Evolutionary conservation across 2,329 filamentous ascomycete species (phyloP).

Genomic region (Monosporascus sp.): DNA sequence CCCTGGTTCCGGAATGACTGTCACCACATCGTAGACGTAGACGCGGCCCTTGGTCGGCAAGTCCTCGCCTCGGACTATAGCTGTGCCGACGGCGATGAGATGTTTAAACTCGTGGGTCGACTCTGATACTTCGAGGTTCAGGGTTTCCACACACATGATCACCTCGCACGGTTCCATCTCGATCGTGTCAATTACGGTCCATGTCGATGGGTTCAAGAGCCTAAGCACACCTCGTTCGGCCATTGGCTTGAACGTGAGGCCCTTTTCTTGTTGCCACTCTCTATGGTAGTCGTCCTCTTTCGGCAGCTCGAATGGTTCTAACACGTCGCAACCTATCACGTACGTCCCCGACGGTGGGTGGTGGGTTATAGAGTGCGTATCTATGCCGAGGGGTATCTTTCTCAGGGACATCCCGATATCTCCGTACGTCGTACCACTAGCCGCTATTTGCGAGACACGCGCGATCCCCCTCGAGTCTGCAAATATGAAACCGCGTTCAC

Average conservation of each 20-base stretch:
- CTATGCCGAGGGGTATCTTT: conserved; percentile 64
- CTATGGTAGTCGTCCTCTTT: conserved; percentile 80
- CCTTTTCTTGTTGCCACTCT: conserved; percentile 73
- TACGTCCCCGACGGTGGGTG: conserved; percentile 72
- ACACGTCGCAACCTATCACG: conserved; percentile 64
- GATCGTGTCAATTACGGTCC: conserved; percentile 72
- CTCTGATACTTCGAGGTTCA: conserved; percentile 87
- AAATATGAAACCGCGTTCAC: conserved; percentile 79
- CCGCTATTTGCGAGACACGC: conserved; percentile 67
- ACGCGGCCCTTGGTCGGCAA: conserved; percentile 78
- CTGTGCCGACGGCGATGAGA: conserved; percentile 79
- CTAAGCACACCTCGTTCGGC: conserved; percentile 69
- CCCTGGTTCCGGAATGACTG: conserved; percentile 84
- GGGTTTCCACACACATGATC: conserved; percentile 73
- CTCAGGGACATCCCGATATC: conserved; percentile 72
- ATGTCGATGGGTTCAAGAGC: conserved; percentile 71
- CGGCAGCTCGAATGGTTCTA: conserved; percentile 73
- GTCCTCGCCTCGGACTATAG: conserved; percentile 84
- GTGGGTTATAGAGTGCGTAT: conserved; percentile 70
- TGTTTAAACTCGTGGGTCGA: conserved; percentile 80
- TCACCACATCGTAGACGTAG: conserved; percentile 86
- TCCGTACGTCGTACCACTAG: conserved; percentile 55
- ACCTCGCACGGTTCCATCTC: conserved; percentile 70
- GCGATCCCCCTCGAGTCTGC: conserved; percentile 68
- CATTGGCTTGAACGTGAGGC: conserved; percentile 57